Conservation (phyloP, 192 early-diverging fungal species). For the Powellomyces hirtus region DNA sequence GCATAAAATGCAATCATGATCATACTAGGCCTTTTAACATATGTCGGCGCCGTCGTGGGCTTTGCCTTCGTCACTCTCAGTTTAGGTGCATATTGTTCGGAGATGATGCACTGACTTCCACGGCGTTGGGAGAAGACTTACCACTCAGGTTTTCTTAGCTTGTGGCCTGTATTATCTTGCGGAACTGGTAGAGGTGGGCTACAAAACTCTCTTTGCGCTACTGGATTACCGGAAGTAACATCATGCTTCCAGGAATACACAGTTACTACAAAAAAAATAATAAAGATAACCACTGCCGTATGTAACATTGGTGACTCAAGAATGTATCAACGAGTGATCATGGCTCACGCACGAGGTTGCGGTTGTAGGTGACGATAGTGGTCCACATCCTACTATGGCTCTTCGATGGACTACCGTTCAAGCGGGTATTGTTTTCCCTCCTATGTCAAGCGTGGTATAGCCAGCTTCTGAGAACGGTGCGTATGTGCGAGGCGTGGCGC, state of each 20-base stretch:
- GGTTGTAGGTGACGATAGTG: conserved; percentile 53
- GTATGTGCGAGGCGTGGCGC: not conserved
- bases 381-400: conserved; percentile 71
- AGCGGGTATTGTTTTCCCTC: conserved; percentile 68
- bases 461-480: conserved; percentile 60
- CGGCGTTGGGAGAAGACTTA: too few species aligned
- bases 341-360: conserved; percentile 9
- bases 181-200: conserved; percentile 55
- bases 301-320: too few species aligned
- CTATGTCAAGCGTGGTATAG: conserved; percentile 78
- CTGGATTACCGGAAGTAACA: not conserved
- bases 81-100: conserved; percentile 27
- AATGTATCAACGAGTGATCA: too few species aligned
- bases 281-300: conserved; percentile 55
- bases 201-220: not conserved
- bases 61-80: conserved; percentile 45
- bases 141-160: too few species aligned
- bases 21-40: conserved; percentile 38
- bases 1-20: conserved; percentile 1
- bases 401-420: conserved; percentile 77
- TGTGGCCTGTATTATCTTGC: conserved; percentile 84
- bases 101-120: not conserved
- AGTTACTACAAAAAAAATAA: conserved; percentile 71
- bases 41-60: conserved; percentile 38
- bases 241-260: conserved; percentile 72